Base-by-base conservation (phyloP, 805 yeast genomes). In the Candida ovalis region DNA sequence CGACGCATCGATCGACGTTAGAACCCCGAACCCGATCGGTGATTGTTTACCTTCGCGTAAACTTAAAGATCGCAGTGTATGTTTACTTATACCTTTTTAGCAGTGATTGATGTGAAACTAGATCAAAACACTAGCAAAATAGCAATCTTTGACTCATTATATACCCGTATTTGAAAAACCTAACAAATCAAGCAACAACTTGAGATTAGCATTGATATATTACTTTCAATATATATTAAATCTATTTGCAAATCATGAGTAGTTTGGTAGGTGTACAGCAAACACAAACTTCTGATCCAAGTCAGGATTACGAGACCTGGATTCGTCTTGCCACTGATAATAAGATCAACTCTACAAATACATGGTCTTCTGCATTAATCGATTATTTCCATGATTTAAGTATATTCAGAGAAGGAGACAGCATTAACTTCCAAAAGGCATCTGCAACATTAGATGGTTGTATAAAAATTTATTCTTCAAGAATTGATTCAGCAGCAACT, bases 391-490 rank as follows among this genome's bases (percentile, higher is more conserved):
- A 90, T 60, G 96, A 88, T 59, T 73, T 89, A 67, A 78, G 86
- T 24, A 77, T 88, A 25, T 73, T 88, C 41, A 77, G 80, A 55
- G 95, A 85, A 45, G 85, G 89, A 4, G 89, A 85, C 47, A 76
- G 81, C 37, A 87, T 91, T 58, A 89, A 90, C 64, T 91, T 92
- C 64, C 96, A 88, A 63, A 81, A 84, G 56, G 98, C 97, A 0
- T 82, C 94, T 0, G 89, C 95, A 2, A 88, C 97, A 0, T 71
- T 92, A 21, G 97, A 91, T 60, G 97, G 97, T 0, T 91, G 97
- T 72, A 92, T 91, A 30, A 90, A 90, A 69, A 88, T 92, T 45
- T 92, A 92, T 63, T 81, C 91, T 12, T 86, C 95, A 15, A 78
- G 98, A 58, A 90, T 92, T 21, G 97, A 91, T 59, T 86, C 96